Base-by-base conservation (phyloP, 306 rosid species). In the Albizia julibrissin region DNA sequence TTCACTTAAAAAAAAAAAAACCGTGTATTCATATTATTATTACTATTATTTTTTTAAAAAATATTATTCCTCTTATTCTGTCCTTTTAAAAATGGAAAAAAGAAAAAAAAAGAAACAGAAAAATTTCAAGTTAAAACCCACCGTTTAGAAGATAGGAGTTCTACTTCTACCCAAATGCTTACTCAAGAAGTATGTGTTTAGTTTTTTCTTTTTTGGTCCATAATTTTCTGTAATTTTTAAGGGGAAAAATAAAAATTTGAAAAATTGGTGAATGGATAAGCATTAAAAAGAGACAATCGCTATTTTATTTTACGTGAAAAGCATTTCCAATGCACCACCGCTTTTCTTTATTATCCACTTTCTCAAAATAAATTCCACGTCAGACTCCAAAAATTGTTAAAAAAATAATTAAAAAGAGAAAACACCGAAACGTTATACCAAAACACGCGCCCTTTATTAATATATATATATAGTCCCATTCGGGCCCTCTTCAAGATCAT, bases 11-110 rank as follows among this genome's bases (percentile, higher is more conserved):
- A 66, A 85, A 74, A 74, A 29, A 29, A 16, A 50, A 81, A 79
- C 91, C 91, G 80, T 93, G 77, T 82, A 90, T 81, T 82, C n/a
- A 76, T 85, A 80, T 86, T 76, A 71, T 82, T 80, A 76, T 70
- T 40, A 7, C 42, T 39, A 6, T 8, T 39, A 39, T 39, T 1
- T 1, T 40, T 34, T 29, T 29, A 29, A 34, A 37, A 44, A 44
- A 44, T 12, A 44, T 44, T 11, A 44, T 4, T 44, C 2, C 5
- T 11, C 14, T 44, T 12, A 11, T 44, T 44, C 50, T 11, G 16
- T 44, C 46, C n/a, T n/a, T n/a, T n/a, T 58, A 10, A 15, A 15
- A 49, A 49, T 37, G 40, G 40, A 0, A 6, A 6, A 37, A 37
- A n/a, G n/a, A n/a, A 6, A 4, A 44, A 46, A 10, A 46, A 11